These are phyloP conservation scores for Flammula alnicola DNA, from an alignment of 1,284 basidiomycete species.

Conservation along the genomic window DNA sequence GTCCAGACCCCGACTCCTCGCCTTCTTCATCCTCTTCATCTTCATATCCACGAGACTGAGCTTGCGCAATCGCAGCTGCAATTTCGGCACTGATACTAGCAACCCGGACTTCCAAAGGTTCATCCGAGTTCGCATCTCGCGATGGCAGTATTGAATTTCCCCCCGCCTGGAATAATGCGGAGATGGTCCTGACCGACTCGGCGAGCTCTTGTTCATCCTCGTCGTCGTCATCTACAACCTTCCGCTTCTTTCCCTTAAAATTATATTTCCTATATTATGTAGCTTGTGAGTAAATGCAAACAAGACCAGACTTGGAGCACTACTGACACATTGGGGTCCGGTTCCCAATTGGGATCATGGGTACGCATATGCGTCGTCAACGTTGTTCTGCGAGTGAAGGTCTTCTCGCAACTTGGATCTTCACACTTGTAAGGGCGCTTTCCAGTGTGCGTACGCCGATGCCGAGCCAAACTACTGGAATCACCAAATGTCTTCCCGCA, in stretches of 20 bases:
- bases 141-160: conserved; percentile 33
- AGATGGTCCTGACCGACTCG: conserved; percentile 73
- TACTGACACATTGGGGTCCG: conserved; percentile 78
- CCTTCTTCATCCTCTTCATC: conserved; percentile 62
- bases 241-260: conserved; percentile 73
- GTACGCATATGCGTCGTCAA: conserved; percentile 82
- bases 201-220: conserved; percentile 57
- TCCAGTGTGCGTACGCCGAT: conserved; percentile 86
- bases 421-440: conserved; percentile 84
- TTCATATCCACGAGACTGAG: conserved; percentile 52
- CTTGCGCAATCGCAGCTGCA: conserved; percentile 73
- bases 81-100: conserved; percentile 76
- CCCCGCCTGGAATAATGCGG: conserved; percentile 62
- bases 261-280: conserved; percentile 62
- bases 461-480: conserved; percentile 86
- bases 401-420: conserved; percentile 80
- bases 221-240: conserved; percentile 47
- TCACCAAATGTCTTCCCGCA: conserved; percentile 87
- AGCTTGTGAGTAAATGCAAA: not conserved
- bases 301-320: too few relatives aligned
- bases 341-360: conserved; percentile 80
- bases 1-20: conserved; percentile 51
- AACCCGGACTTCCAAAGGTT: conserved; percentile 61
- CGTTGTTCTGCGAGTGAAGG: conserved; percentile 82
- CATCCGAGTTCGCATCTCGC: conserved; percentile 33